Evolutionary conservation across 1,284 basidiomycete species (phyloP), one percentile per base, ranked within the genome.

Genomic region (Irpex sp.): DNA sequence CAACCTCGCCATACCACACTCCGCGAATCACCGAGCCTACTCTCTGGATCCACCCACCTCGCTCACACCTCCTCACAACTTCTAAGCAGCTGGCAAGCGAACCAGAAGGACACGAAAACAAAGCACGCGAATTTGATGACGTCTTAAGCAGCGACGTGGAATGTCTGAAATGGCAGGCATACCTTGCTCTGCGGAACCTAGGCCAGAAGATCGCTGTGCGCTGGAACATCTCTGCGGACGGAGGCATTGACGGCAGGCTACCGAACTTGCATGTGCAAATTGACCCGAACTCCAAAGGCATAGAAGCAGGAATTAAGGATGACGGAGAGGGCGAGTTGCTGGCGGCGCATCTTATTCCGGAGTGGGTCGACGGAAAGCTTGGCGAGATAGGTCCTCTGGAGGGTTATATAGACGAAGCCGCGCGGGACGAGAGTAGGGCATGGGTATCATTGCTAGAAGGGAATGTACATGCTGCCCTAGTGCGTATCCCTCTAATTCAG

Each of bases 141-240:
- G 73, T 82, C 2, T 81, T 93, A 66, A 91, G 89, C 73, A 75
- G 80, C 60, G 91, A 93, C 75, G 87, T 92, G 66, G 90, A 92
- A 69, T 92, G 91, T 74, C 81, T 93, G 69, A 92, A 91, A 76
- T 93, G 91, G 91, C 91, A 93, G 73, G 88, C 91, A 0, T 92
- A 90, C 73, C 80, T 93, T 63, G 89, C 91, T 1, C 81, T 93
- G 15, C 84, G 88, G 60, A 15, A 56, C 4, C 59, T 62, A n/a
- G 40, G 44, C 9, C 47, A 58, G 19, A 9, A 44, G 68, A 75
- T 91, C 57, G 75, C 74, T 31, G 75, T 92, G 11, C 82, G 88
- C 58, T 89, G 84, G 76, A 87, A 92, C 72, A 78, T 93, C 38
- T 73, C 82, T 13, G 77, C 83, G 17, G 85, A 89, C 62, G 91